These are phyloP conservation scores for Globisporangium canariense DNA, from an alignment of 352 stramenopile genomes.

Conservation along the genomic window DNA sequence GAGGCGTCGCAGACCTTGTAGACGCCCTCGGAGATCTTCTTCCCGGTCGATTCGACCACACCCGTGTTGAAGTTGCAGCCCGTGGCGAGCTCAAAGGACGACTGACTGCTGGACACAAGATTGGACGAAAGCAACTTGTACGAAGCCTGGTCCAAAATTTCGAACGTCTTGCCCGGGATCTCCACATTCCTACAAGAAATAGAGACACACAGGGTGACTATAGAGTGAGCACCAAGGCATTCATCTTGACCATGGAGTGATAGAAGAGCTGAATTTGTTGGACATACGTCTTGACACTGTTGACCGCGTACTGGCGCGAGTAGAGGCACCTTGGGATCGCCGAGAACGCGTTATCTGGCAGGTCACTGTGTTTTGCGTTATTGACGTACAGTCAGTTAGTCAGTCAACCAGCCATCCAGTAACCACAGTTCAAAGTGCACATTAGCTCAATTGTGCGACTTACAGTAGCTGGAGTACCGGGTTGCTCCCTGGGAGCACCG, in stretches of 20 bases:
- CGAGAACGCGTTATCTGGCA: constrained; percentile 20
- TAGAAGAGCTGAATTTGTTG: no score
- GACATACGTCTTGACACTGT: constrained; percentile 25
- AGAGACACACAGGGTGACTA: neutral
- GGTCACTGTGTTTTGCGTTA: constrained; percentile 16
- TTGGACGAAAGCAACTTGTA: constrained; percentile 13
- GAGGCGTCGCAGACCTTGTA: constrained; percentile 21
- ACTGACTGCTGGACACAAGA: constrained; percentile 2
- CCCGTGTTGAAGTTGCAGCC: constrained; percentile 17
- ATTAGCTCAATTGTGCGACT: neutral
- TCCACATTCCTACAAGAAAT: constrained; percentile 13
- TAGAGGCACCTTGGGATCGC: constrained; percentile 31
- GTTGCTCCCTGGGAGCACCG: constrained; percentile 10
- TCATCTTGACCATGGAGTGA: no score
- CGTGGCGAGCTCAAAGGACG: constrained; percentile 13
- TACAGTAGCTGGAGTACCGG: constrained; percentile 10
- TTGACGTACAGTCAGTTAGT: neutral
- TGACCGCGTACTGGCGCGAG: constrained; percentile 18
- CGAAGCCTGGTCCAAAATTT: constrained; percentile 11
- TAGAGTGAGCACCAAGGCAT: neutral
- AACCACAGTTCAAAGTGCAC: no score
- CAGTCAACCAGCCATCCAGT: no score
- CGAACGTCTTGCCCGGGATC: constrained; percentile 11
- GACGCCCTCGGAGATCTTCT: constrained; percentile 8
- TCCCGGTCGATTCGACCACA: constrained; percentile 4